Base-by-base conservation (phyloP, 1,284 basidiomycete genomes). In the Phaffia rhodozyma region DNA sequence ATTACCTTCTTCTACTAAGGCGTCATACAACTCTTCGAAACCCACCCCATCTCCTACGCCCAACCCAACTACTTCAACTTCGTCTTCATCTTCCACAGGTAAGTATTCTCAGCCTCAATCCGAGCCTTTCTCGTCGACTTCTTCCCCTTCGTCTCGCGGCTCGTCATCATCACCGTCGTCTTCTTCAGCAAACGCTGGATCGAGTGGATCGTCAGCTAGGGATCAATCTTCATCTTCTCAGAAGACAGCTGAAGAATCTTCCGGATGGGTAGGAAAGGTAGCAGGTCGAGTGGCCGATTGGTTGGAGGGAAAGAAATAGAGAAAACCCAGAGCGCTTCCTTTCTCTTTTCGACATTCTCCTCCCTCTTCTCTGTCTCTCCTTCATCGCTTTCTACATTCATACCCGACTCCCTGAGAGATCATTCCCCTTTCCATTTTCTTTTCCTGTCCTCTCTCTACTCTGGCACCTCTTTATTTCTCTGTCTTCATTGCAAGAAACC, bases 181-280 rank as follows among this genome's bases (percentile, higher is more conserved):
- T 53, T 61, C 60, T 52, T 61, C 52, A 55, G 54, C 60, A 34
- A 54, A 52, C 25, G 57, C 38, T 62, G 61, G 61, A 48, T 62
- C 30, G 61, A 62, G 13, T 53, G 11, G 18, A 9, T 53, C 25
- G 47, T 50, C 51, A 25, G 25, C 51, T 30, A 30, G 51, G 7
- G 51, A 53, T 3, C 51, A 53, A 30, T 20, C 51, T 21, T 53
- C 51, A 9, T 53, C 51, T 9, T 30, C 51, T 25, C 51, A 30
- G 51, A 25, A 53, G 51, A 25, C 30, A 38, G 34, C n/a, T 7
- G 54, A 48, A 56, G 27, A 32, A 32, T 32, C 43, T 27, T 27
- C 50, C 29, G 21, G 23, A 55, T 27, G 29, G 54, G 27, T n/a
- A 18, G 54, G 54, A 18, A 58, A 58, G 47, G 57, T 49, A 49